Evolutionary conservation across 139 green algal species (phyloP).

Genomic region (Pseudopediastrum boryanum): DNA sequence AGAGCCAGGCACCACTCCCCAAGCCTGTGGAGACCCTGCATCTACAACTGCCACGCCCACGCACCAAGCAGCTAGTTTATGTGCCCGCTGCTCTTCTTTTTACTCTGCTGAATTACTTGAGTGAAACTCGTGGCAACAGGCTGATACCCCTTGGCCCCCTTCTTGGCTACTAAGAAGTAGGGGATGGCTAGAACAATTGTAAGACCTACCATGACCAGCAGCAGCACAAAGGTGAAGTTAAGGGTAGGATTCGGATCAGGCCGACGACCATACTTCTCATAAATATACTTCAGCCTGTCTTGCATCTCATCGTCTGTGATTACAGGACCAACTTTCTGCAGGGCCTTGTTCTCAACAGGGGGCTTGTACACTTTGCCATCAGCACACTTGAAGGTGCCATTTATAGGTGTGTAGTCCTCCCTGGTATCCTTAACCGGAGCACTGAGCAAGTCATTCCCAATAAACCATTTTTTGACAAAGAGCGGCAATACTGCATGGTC

Average conservation of each 20-base stretch:
- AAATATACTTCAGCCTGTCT: conserved; percentile 58
- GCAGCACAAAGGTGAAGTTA: conserved; percentile 64
- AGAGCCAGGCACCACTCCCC: no score
- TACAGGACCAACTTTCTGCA: conserved; percentile 23
- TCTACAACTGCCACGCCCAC: background rate
- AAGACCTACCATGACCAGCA: conserved; percentile 62
- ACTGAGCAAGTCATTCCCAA: conserved; percentile 51
- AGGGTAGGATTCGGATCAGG: conserved; percentile 59
- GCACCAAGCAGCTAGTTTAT: conserved; percentile 45
- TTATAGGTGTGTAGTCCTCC: conserved; percentile 53
- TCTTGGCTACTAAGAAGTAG: conserved; percentile 53
- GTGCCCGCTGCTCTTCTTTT: conserved; percentile 63
- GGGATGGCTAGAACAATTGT: conserved; percentile 65
- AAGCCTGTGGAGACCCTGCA: background rate
- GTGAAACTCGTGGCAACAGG: conserved; percentile 52
- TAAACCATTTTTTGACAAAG: conserved; percentile 61
- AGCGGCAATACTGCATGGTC: conserved; percentile 55
- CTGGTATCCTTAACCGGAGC: conserved; percentile 9
- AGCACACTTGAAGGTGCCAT: conserved; percentile 41
- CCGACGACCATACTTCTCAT: conserved; percentile 47
- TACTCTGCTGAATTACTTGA: conserved; percentile 59
- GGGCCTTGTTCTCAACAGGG: conserved; percentile 15
- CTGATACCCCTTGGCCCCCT: conserved; percentile 32
- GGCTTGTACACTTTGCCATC: conserved; percentile 52
- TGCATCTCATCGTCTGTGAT: conserved; percentile 63